Base-by-base conservation (phyloP, 768 basidiomycete species). In the Amanita muscaria region DNA sequence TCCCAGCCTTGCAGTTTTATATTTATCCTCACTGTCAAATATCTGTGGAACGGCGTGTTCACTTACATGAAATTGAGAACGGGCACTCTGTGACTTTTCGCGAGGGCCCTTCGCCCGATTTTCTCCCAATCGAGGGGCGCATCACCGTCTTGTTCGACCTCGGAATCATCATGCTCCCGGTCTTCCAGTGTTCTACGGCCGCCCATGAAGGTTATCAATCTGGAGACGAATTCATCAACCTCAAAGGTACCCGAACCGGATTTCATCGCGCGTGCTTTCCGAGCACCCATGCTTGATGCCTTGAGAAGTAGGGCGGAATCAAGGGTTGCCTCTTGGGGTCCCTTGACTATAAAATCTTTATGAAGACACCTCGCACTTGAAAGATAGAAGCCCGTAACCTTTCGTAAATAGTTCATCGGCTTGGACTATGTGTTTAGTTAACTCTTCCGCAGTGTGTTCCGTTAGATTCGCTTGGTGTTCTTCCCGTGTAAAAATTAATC, bases 1-100 rank as follows among this genome's bases (percentile, higher is more conserved):
- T 1, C 96, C 96, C 19, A 92, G 72, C 91, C 94, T 97, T 22
- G n/a, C 12, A n/a, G n/a, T n/a, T n/a, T n/a, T n/a, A n/a, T n/a
- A n/a, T 46, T 14, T 22, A 12, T 29, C 55, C 56, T 52, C 59
- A 51, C 37, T 34, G 18, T 48, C 22, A 29, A 24, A 40, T 30
- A 32, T 15, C 10, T 25, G n/a, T 23, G 29, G 27, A n/a, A 11
- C 14, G 35, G 15, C 38, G 21, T 33, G 19, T 34, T 24, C 14
- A 48, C 79, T 56, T 55, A 93, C 96, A 98, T 93, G 63, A 93
- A 93, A 42, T 89, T 84, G 53, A 88, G 76, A 5, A 76, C 80
- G 1, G 88, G 82, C 3, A 83, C 87, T 22, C 92, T 72, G 50
- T 79, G 74, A 51, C 82, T 90, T 57, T 85, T 82, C 27, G 79